Evolutionary conservation across 2,329 filamentous ascomycete species (phyloP).

Genomic region (Cladosporium oxysporum): DNA sequence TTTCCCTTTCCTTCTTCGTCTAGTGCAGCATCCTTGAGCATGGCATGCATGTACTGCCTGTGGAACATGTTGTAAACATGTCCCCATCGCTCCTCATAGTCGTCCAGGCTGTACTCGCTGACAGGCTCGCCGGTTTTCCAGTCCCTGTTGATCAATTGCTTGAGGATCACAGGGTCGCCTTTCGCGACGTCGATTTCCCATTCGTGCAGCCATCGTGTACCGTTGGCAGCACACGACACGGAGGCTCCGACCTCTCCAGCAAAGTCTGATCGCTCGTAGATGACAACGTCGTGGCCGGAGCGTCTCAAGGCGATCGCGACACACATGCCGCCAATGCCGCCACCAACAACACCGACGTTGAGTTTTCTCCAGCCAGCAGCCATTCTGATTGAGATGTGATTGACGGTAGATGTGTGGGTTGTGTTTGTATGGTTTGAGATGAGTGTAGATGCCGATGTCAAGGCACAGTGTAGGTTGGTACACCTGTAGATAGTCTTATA

Average conservation of each 20-base stretch:
- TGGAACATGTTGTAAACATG: slow-evolving; percentile 71
- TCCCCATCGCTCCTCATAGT: slow-evolving; percentile 67
- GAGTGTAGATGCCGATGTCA: neutral
- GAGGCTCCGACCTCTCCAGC: slow-evolving; percentile 69
- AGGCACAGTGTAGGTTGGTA: neutral
- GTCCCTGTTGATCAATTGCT: slow-evolving; percentile 68
- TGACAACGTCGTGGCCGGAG: slow-evolving; percentile 57
- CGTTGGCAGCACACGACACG: slow-evolving; percentile 69
- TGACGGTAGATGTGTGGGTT: neutral
- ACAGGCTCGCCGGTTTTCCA: slow-evolving; percentile 69
- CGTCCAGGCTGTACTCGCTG: slow-evolving; percentile 63
- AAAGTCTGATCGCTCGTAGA: slow-evolving; percentile 66
- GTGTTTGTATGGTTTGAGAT: neutral
- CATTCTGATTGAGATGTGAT: slow-evolving; percentile 5
- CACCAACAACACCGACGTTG: slow-evolving; percentile 48
- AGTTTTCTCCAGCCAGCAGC: slow-evolving; percentile 28
- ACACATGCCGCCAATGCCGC: slow-evolving; percentile 57
- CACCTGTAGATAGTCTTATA: neutral
- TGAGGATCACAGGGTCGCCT: slow-evolving; percentile 65
- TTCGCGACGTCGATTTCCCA: slow-evolving; percentile 66
- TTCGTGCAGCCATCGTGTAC: slow-evolving; percentile 68
- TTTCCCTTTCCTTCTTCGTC: slow-evolving; percentile 53
- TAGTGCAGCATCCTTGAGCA: slow-evolving; percentile 63
- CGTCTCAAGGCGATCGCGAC: slow-evolving; percentile 55
- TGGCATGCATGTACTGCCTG: slow-evolving; percentile 67